Base-by-base conservation (phyloP, 768 basidiomycete genomes). In the Psilocybe azurescens region DNA sequence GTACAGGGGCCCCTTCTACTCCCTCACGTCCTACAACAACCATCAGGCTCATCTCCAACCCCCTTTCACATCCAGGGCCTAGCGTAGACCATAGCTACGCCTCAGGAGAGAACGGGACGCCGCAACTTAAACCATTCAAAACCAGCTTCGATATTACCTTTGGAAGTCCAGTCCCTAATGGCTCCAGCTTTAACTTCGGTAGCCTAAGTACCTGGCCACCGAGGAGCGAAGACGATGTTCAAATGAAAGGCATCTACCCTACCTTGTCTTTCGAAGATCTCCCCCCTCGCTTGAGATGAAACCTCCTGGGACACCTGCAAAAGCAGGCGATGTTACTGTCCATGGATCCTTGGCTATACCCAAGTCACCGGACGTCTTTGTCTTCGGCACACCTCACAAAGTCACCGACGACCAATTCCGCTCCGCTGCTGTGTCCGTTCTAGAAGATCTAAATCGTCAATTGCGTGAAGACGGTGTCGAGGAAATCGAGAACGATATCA, bases 391-490 rank as follows among this genome's bases (percentile, higher is more conserved):
- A 0, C 89, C 91, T 6, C 83, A 84, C 67, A 81, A 77, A 50
- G 81, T 84, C 48, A 86, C 88, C 33, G 87, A 90, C 65, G 74
- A 77, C n/a, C 83, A 89, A 54, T 94, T 94, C 75, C 82, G 80
- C 55, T 73, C 78, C 1, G 88, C 89, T 0, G 89, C 91, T 0
- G 80, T 85, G n/a, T 82, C 83, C 20, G 87, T 95, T 30, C 77
- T 94, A 32, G 89, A 88, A 53, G 93, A 95, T 74, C 92, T 95
- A 89, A 93, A 94, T 71, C 79, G 81, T 54, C 86, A 90, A 2
- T 80, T 94, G 9, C 81, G 79, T 2, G 81, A 79, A 7, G 83
- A 84, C 5, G 89, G 88, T 1, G 81, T 86, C 6, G 77, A 83
- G 33, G 76, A 76, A 24, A 77, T 89, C 33, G 78, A 75, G 18